phyloP scores from a whole-genome alignment of 1,284 basidiomycete species.

The Ganoderma meredithae region DNA sequence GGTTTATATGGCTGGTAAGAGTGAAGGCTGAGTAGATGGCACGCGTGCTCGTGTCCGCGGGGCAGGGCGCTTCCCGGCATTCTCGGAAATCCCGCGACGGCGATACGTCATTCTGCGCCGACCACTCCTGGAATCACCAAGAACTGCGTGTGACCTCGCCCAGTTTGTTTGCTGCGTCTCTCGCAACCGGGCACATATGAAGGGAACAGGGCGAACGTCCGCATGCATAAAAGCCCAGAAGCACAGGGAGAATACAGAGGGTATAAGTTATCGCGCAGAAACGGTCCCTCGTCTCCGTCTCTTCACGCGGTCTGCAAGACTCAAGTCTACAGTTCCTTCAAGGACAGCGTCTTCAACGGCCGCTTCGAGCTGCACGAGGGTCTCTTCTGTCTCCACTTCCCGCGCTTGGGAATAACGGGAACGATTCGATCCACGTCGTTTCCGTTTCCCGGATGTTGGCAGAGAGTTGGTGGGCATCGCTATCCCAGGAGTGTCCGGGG shows the following conservation, averaged over 20 bases:
- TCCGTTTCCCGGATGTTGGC: constrained; percentile 30
- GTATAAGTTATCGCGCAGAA: background rate
- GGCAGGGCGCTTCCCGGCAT: constrained; percentile 25
- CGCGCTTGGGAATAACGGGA: background rate
- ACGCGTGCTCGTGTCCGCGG: constrained; percentile 2
- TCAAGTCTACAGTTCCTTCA: constrained; percentile 15
- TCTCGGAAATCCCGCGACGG: constrained; percentile 6
- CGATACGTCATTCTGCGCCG: background rate
- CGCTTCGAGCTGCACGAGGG: constrained; percentile 2
- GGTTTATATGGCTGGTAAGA: background rate
- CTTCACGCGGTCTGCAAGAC: constrained; percentile 46
- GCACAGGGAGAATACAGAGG: background rate
- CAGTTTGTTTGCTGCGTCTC: background rate
- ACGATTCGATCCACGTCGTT: constrained; percentile 19
- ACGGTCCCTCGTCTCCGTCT: constrained; percentile 38
- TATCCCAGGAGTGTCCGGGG: constrained; percentile 11
- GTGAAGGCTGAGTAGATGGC: constrained; percentile 10
- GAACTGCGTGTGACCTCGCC: background rate
- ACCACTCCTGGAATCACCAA: background rate
- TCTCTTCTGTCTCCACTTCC: constrained; percentile 13
- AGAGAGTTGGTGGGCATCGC: constrained; percentile 16
- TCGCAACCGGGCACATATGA: background rate
- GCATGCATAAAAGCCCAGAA: background rate
- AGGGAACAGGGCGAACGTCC: background rate
- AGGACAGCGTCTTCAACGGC: constrained; percentile 17